phyloP scores from a whole-genome alignment of 2,329 filamentous ascomycete species.

The Ceratocystis variospora region DNA sequence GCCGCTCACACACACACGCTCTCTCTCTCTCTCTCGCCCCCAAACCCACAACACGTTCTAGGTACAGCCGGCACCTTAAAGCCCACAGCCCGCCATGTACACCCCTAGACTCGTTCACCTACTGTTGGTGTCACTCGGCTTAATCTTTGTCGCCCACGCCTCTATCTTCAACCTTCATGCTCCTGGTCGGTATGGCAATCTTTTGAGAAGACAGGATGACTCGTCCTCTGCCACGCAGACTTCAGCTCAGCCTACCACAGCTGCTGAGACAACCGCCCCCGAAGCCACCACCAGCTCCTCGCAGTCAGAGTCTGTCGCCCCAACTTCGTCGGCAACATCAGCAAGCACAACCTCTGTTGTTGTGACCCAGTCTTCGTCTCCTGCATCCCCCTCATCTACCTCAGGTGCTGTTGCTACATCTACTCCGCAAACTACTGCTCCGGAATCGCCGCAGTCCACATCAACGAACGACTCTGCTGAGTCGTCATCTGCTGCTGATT shows the following conservation, averaged over 20 bases:
- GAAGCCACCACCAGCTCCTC: neutral
- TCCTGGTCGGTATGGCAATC: slow-evolving; percentile 13
- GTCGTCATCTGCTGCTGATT: neutral
- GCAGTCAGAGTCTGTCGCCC: neutral
- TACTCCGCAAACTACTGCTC: neutral
- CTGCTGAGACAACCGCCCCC: neutral
- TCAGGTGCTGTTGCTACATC: slow-evolving; percentile 13
- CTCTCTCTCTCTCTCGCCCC: neutral
- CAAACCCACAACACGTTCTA: neutral
- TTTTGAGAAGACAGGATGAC: slow-evolving; percentile 13
- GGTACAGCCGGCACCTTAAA: no score
- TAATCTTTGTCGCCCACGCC: slow-evolving; percentile 35
- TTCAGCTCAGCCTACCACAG: neutral
- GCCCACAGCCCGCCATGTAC: slow-evolving; percentile 32
- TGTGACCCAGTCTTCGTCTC: neutral
- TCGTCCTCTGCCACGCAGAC: neutral
- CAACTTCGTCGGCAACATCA: neutral
- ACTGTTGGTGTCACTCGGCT: slow-evolving; percentile 36
- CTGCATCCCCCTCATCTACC: slow-evolving; percentile 1
- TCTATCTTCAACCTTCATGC: slow-evolving; percentile 24
- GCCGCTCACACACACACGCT: neutral
- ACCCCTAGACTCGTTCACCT: slow-evolving; percentile 33
- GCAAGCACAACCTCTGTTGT: neutral
- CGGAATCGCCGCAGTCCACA: slow-evolving; percentile 11
- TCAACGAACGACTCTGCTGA: neutral